Base-by-base conservation (phyloP, 1,284 basidiomycete species). In the Athelia psychrophila region DNA sequence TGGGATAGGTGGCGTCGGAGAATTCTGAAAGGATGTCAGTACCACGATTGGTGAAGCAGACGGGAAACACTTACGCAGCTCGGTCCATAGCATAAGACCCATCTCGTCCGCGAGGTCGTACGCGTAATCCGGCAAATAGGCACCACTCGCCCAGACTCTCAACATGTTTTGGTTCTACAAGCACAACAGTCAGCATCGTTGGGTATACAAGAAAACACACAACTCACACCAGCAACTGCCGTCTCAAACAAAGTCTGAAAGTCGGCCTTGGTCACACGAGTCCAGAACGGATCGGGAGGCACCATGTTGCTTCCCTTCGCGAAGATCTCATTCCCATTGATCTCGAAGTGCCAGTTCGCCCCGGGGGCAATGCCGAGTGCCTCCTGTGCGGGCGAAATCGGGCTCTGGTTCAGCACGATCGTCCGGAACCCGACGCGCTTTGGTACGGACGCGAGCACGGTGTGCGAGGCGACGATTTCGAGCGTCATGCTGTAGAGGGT, bases 61-160 rank as follows among this genome's bases (percentile, higher is more conserved):
- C n/a, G 20, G 6, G 16, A n/a, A 10, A 12, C 33, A n/a, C 38
- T 42, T 42, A 56, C 75, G 75, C 44, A 73, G 67, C 58, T 78
- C 76, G 27, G 70, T 72, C 76, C 76, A 78, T 6, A 72, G 71
- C 46, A 78, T 57, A 50, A 78, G 70, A 4, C 76, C 76, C 3
- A 74, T 61, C 57, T 76, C 73, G 56, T 78, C 75, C 58, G 72
- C 74, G 22, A 67, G 58, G 5, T 70, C 61, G 58, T 74, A 71
- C 51, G 77, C 69, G 52, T 71, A 64, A 57, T 74, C 72, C 2
- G 62, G 61, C 45, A 63, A 60, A 51, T 63, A 64, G 15, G 59
- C 56, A 1, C 72, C 71, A 12, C 71, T 71, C 19, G 71, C 72
- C 72, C 71, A 73, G 1, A 74, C 63, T 19, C 71, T 70, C 3